Conservation (phyloP, 768 basidiomycete species). For the Xanthoconium stramineum region DNA sequence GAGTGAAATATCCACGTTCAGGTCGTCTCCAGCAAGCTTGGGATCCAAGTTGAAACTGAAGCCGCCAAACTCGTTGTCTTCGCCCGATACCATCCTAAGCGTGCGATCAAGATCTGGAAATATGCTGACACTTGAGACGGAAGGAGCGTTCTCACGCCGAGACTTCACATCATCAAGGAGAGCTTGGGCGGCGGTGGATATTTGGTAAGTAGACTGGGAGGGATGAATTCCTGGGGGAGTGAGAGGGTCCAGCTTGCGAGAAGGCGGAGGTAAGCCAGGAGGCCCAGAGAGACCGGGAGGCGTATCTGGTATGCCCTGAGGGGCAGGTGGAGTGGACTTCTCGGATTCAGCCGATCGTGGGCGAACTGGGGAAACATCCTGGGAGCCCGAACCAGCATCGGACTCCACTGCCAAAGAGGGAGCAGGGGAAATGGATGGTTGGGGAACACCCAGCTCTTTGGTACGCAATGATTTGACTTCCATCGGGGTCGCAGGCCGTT, state of each 20-base stretch:
- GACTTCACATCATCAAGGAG: constrained; percentile 81
- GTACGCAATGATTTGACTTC: constrained; percentile 37
- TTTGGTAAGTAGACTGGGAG: constrained; percentile 66
- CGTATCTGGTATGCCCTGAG: constrained; percentile 49
- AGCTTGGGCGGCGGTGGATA: constrained; percentile 81
- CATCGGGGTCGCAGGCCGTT: constrained; percentile 44
- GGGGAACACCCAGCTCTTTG: constrained; percentile 43
- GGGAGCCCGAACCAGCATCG: constrained; percentile 43
- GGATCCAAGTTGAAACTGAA: constrained; percentile 90
- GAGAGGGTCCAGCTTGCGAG: constrained; percentile 51
- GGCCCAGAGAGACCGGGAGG: constrained; percentile 67
- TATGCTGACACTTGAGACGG: constrained; percentile 47
- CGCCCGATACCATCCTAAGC: constrained; percentile 64
- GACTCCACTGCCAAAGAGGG: constrained; percentile 51
- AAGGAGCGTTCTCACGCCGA: constrained; percentile 57
- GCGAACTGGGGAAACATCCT: constrained; percentile 40
- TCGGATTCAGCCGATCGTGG: constrained; percentile 41
- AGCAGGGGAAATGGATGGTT: constrained; percentile 39
- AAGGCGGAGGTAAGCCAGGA: constrained; percentile 42
- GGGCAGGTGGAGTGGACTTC: constrained; percentile 36
- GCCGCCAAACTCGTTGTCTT: constrained; percentile 57
- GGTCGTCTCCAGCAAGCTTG: constrained; percentile 52
- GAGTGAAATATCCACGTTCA: constrained; percentile 41
- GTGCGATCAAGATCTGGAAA: constrained; percentile 92
- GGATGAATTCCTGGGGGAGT: constrained; percentile 40